A percentile compares a stretch with the other conserved stretches of the same genome.
These are phyloP conservation scores for Mangifera indica DNA, from an alignment of 345 rosid species.

Conservation along the genomic window DNA sequence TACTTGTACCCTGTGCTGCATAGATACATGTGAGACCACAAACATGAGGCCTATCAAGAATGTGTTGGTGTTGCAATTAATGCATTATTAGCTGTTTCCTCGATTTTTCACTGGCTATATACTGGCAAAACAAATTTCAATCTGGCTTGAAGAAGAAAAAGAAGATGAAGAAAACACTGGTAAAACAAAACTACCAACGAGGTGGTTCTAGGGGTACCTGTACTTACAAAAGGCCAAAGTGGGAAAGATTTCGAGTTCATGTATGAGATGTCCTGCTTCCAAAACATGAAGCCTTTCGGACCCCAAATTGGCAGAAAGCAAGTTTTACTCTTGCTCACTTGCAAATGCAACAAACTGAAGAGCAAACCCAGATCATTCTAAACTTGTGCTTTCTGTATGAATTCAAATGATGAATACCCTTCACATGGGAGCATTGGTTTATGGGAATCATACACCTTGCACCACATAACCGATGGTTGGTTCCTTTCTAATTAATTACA, in stretches of 20 bases:
- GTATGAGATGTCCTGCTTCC: too few species aligned
- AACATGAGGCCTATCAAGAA: background rate
- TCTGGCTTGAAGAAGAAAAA: too few species aligned
- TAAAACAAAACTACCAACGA: background rate
- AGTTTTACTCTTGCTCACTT: background rate
- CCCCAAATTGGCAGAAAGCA: background rate
- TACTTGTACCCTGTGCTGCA: too few species aligned
- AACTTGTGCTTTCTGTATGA: background rate
- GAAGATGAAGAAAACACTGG: background rate
- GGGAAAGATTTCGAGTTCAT: background rate
- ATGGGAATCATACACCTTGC: conserved; percentile 5
- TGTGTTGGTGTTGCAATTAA: too few species aligned
- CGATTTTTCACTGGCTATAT: too few species aligned
- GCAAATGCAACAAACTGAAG: background rate
- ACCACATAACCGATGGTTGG: too few species aligned
- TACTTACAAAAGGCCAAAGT: too few species aligned
- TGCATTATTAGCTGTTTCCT: background rate
- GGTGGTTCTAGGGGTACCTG: background rate
- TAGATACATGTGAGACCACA: background rate
- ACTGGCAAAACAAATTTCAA: background rate
- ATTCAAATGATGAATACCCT: background rate
- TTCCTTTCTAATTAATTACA: background rate
- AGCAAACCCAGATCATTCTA: background rate
- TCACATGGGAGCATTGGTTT: background rate
- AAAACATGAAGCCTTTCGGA: too few species aligned